Percentiles rank a stretch among this genome's conserved stretches.
Evolutionary conservation across 129 eudicot genomes (phyloP).

Genomic region (Daucus carota): DH1_v3.0 NC_030383.2:59548001-59548500

Average conservation of each 20-base stretch:
- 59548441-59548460: slow-evolving; percentile 7
- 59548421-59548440: slow-evolving; percentile 26
- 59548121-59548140: slow-evolving; percentile 13
- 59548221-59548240: slow-evolving; percentile 15
- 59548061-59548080: background rate
- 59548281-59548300: slow-evolving; percentile 19
- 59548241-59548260: slow-evolving; percentile 17
- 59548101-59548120: background rate
- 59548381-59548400: slow-evolving; percentile 33
- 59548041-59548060: background rate
- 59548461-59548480: slow-evolving; percentile 19
- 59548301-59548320: slow-evolving; percentile 14
- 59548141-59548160: slow-evolving; percentile 14
- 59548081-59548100: background rate
- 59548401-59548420: slow-evolving; percentile 22
- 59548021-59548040: background rate
- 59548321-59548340: slow-evolving; percentile 26
- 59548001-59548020: background rate
- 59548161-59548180: slow-evolving; percentile 25
- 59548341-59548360: slow-evolving; percentile 26
- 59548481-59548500: background rate
- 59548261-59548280: slow-evolving; percentile 28
- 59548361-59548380: slow-evolving; percentile 27
- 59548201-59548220: slow-evolving; percentile 15
- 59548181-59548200: slow-evolving; percentile 3